Conservation (phyloP, 768 basidiomycete genomes). For the Russula earlei region DNA sequence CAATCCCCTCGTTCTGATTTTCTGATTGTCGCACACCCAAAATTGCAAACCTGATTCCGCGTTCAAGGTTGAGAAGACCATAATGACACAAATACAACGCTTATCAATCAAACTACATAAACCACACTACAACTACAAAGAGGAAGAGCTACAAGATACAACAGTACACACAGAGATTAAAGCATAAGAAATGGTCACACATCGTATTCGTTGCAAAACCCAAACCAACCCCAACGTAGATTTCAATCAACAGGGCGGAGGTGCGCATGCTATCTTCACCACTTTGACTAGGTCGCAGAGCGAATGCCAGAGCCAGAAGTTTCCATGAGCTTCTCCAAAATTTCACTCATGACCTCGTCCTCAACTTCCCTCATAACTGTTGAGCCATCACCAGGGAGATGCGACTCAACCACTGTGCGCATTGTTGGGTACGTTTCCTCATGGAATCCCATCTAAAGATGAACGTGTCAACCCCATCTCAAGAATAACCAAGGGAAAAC, state of each 20-base stretch:
- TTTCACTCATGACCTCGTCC: conserved; percentile 54
- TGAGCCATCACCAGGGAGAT: conserved; percentile 29
- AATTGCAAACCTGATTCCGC: background rate
- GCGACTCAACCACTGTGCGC: conserved; percentile 37
- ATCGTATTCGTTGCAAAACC: too few species aligned
- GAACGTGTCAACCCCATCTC: conserved; percentile 4
- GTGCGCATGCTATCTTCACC: background rate
- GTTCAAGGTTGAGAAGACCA: too few species aligned
- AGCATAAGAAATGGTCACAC: background rate
- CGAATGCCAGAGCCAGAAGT: conserved; percentile 4
- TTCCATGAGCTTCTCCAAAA: conserved; percentile 52
- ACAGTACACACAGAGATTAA: background rate
- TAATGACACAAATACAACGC: too few species aligned
- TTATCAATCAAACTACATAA: too few species aligned
- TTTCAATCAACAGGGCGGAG: background rate
- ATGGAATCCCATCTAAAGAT: conserved; percentile 59
- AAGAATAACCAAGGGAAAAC: background rate
- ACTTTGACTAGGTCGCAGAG: background rate
- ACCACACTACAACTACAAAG: background rate
- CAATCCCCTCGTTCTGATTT: too few species aligned
- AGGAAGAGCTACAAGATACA: conserved; percentile 6
- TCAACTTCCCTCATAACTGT: conserved; percentile 46
- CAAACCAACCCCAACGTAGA: background rate
- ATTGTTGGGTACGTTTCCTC: conserved; percentile 45
- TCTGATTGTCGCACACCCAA: too few species aligned